A percentile compares a stretch with the other conserved stretches of the same genome.
phyloP scores from a whole-genome alignment of 1,284 basidiomycete genomes.

The Tilletia caries region DNA sequence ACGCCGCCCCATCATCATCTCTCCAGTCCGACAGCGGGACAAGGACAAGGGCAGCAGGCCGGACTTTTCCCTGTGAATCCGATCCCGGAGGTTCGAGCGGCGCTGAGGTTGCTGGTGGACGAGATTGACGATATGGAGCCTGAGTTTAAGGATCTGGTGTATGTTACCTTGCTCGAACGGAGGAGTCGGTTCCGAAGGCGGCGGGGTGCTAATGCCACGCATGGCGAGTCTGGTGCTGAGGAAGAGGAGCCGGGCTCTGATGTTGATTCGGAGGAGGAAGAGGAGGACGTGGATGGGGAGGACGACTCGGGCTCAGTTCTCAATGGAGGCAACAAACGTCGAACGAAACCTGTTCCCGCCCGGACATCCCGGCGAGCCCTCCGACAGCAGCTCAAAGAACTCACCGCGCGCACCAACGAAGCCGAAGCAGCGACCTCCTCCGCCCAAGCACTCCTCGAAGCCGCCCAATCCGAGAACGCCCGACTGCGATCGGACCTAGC shows the following conservation, averaged over 20 bases:
- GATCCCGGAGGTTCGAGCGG: constrained; percentile 33
- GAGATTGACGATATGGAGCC: constrained; percentile 37
- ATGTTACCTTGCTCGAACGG: constrained; percentile 31
- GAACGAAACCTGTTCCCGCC: no score
- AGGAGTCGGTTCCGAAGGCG: constrained; percentile 1
- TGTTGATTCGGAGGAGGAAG: constrained; percentile 15
- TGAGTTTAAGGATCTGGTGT: constrained; percentile 40
- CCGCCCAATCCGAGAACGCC: neutral
- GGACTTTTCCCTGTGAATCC: constrained; percentile 21
- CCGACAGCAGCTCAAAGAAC: neutral
- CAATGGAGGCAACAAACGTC: neutral
- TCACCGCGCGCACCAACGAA: neutral
- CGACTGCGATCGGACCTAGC: neutral
- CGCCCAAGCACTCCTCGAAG: neutral
- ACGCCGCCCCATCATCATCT: neutral
- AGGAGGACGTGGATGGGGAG: no score
- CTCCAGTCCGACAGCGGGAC: no score
- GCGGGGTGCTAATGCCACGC: neutral
- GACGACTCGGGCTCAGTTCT: neutral
- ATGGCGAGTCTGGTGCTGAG: constrained; percentile 20
- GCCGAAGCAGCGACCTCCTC: neutral
- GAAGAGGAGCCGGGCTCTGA: constrained; percentile 22
- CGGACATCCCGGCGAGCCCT: neutral
- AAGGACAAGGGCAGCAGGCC: no score
- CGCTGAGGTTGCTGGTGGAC: constrained; percentile 28